Conservation (phyloP, 116 monocot species). For the Papilionanthe hybrid region DNA sequence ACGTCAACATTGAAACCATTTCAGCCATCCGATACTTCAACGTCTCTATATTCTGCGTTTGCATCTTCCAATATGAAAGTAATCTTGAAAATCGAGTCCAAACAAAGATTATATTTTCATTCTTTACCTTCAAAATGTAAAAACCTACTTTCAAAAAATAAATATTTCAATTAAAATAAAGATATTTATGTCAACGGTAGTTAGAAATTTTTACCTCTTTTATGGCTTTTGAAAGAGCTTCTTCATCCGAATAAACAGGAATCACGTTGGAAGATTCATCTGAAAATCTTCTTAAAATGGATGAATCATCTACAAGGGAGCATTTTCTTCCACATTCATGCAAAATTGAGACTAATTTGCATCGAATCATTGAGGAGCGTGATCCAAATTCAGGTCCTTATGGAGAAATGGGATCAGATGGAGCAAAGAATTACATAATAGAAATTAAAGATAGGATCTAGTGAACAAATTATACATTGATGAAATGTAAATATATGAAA, state of each 20-base stretch:
- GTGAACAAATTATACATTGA: neutral
- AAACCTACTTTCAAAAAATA: neutral
- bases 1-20: conserved; percentile 57
- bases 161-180: neutral
- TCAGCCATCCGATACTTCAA: conserved; percentile 53
- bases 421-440: neutral
- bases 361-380: conserved; percentile 29
- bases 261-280: conserved; percentile 74
- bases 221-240: conserved; percentile 60
- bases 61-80: conserved; percentile 44
- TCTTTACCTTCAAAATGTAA: conserved; percentile 50
- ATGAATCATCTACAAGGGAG: conserved; percentile 69
- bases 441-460: neutral
- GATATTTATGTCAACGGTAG: neutral
- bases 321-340: conserved; percentile 56
- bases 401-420: neutral
- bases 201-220: conserved; percentile 52
- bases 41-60: conserved; percentile 44
- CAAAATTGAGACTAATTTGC: conserved; percentile 57
- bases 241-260: conserved; percentile 63
- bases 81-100: conserved; percentile 77
- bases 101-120: conserved; percentile 64
- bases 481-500: neutral
- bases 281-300: conserved; percentile 63
- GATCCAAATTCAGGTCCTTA: conserved; percentile 83